Evolutionary conservation across 1,139 yeast species (phyloP).

Genomic region (Pichia norvegensis): DNA sequence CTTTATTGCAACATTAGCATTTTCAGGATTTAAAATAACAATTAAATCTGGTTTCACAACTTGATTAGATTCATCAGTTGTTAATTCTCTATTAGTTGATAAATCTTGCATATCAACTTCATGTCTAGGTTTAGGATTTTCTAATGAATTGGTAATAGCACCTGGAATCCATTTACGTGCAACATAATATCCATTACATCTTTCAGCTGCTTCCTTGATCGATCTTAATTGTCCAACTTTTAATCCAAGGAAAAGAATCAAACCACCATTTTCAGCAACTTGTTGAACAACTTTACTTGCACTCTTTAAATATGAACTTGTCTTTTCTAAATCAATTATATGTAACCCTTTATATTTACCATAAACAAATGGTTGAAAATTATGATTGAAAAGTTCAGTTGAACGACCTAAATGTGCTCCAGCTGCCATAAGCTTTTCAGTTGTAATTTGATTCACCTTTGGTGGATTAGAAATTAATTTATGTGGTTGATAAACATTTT

Average conservation of each 20-base stretch:
- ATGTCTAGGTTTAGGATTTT: constrained; percentile 58
- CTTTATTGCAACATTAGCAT: constrained; percentile 68
- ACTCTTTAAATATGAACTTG: constrained; percentile 64
- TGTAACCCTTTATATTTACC: constrained; percentile 88
- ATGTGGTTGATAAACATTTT: constrained; percentile 62
- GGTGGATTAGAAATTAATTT: constrained; percentile 56
- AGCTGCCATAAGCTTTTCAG: constrained; percentile 72
- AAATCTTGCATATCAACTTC: constrained; percentile 64
- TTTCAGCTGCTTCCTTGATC: constrained; percentile 70
- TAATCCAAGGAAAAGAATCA: constrained; percentile 79
- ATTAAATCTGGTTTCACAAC: constrained; percentile 82
- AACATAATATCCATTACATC: constrained; percentile 75
- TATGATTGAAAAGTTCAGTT: constrained; percentile 69
- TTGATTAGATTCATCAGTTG: constrained; percentile 35
- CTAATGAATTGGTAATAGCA: constrained; percentile 77
- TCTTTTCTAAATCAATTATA: constrained; percentile 81
- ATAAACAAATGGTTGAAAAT: constrained; percentile 78
- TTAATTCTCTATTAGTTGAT: constrained; percentile 51
- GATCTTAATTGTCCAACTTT: constrained; percentile 68
- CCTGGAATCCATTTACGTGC: constrained; percentile 93
- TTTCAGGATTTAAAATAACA: constrained; percentile 80
- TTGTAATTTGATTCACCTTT: constrained; percentile 47
- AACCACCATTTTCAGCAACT: constrained; percentile 76
- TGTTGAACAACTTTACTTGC: constrained; percentile 78
- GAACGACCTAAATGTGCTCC: constrained; percentile 95